Evolutionary conservation across 129 eudicot species (phyloP).

Genomic region (Flaveria sonorensis): DNA sequence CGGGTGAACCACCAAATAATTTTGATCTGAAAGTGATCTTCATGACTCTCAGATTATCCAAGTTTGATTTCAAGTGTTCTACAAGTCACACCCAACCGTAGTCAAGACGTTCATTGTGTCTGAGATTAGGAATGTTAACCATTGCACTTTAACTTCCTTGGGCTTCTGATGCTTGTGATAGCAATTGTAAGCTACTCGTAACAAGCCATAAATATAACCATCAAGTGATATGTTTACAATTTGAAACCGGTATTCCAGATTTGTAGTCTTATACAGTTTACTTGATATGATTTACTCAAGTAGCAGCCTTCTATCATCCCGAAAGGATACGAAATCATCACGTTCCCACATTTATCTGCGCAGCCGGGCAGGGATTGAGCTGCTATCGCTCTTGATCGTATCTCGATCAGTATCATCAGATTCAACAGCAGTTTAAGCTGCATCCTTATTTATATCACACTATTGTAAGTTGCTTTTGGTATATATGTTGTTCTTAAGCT

Average conservation of each 20-base stretch:
- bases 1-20: no score
- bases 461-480: background rate
- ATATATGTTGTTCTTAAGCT: conserved; percentile 2
- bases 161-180: conserved; percentile 11
- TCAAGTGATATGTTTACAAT: conserved; percentile 14
- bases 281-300: conserved; percentile 26
- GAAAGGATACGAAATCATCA: conserved; percentile 34
- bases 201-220: conserved; percentile 24
- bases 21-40: no score
- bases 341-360: conserved; percentile 30
- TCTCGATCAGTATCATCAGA: conserved; percentile 5
- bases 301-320: conserved; percentile 31
- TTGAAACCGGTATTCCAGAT: conserved; percentile 20
- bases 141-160: background rate
- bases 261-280: conserved; percentile 28
- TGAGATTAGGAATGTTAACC: conserved; percentile 26
- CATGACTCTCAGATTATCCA: no score
- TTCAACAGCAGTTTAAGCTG: background rate
- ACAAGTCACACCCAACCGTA: conserved; percentile 38
- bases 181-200: conserved; percentile 27
- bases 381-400: background rate
- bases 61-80: no score
- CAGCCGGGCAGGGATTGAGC: conserved; percentile 30
- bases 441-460: background rate
- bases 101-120: conserved; percentile 20